Evolutionary conservation across 2,329 filamentous ascomycete genomes (phyloP).

Genomic region (Trichoderma breve): DNA sequence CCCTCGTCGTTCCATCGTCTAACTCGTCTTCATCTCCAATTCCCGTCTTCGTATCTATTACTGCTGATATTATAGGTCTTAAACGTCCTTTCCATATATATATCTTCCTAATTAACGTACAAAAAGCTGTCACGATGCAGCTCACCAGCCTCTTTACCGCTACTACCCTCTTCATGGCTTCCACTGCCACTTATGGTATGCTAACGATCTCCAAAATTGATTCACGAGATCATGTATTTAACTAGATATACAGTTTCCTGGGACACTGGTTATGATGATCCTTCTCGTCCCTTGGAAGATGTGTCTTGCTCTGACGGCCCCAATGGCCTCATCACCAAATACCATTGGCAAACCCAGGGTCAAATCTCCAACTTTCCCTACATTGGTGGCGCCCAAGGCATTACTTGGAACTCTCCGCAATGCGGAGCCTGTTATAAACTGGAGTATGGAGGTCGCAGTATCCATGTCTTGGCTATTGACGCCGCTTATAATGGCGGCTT

Average conservation of each 20-base stretch:
- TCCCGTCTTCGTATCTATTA: neutral
- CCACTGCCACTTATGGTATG: slow-evolving; percentile 37
- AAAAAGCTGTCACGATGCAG: slow-evolving; percentile 25
- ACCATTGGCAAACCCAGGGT: slow-evolving; percentile 56
- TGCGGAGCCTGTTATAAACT: slow-evolving; percentile 61
- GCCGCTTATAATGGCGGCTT: slow-evolving; percentile 44
- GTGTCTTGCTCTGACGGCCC: slow-evolving; percentile 67
- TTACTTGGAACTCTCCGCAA: slow-evolving; percentile 57
- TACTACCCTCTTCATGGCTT: slow-evolving; percentile 37
- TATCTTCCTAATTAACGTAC: neutral
- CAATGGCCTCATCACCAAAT: slow-evolving; percentile 64
- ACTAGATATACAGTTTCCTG: slow-evolving; percentile 56
- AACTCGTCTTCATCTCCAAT: neutral
- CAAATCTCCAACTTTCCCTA: slow-evolving; percentile 50
- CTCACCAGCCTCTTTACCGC: slow-evolving; percentile 40
- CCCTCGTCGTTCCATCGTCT: neutral
- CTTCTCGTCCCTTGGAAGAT: slow-evolving; percentile 49
- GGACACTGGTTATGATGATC: slow-evolving; percentile 68
- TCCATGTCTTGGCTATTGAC: slow-evolving; percentile 58
- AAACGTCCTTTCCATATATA: neutral
- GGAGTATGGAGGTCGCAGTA: slow-evolving; percentile 48
- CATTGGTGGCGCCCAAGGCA: slow-evolving; percentile 52
- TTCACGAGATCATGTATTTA: slow-evolving; percentile 1
- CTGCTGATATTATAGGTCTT: neutral
- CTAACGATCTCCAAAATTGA: too few species aligned